Conservation (phyloP, 805 yeast species). For the Wickerhamomyces mucosus region DNA sequence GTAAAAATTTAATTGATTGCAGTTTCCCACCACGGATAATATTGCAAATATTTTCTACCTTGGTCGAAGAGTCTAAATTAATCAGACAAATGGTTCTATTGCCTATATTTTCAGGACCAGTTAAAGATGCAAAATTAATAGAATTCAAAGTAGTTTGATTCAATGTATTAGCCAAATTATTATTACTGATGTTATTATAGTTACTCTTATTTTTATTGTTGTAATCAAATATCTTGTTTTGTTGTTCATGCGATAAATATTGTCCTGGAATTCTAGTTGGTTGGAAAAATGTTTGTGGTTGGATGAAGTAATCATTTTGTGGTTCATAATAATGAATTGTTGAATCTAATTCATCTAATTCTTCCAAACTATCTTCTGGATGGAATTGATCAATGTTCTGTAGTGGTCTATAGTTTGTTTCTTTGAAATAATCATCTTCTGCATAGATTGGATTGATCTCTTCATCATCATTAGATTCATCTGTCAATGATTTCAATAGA, state of each 20-base stretch:
- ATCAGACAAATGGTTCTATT: constrained; percentile 68
- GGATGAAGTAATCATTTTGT: background rate
- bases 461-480: constrained; percentile 8
- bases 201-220: background rate
- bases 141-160: background rate
- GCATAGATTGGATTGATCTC: constrained; percentile 28
- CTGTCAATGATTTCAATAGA: constrained; percentile 9
- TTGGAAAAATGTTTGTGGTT: too few species aligned
- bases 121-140: constrained; percentile 40
- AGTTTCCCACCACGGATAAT: constrained; percentile 70
- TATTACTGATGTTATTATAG: background rate
- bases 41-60: constrained; percentile 67
- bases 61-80: constrained; percentile 52
- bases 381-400: too few species aligned
- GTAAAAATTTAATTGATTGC: constrained; percentile 44
- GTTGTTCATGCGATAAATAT: too few species aligned
- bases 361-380: background rate
- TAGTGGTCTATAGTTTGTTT: constrained; percentile 4
- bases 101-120: constrained; percentile 72
- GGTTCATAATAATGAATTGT: too few species aligned
- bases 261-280: too few species aligned
- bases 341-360: constrained; percentile 3
- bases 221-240: too few species aligned
- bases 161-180: background rate
- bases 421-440: constrained; percentile 34